Evolutionary conservation across 78 protist species (phyloP).

Genomic region (Creolimax fragrantissima): DNA sequence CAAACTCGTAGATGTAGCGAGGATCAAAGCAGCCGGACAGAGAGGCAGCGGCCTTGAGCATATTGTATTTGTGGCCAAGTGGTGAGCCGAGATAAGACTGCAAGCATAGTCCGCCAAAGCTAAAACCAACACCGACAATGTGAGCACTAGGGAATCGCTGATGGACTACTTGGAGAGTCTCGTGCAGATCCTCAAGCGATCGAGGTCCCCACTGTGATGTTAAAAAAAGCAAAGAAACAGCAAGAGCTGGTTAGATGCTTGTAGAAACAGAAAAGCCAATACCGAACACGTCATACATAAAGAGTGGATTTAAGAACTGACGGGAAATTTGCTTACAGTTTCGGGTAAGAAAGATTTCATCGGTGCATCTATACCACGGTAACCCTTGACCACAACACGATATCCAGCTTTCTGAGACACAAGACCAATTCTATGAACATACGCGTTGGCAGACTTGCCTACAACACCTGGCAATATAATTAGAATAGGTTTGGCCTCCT

Average conservation of each 20-base stretch:
- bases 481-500: neutral
- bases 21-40: slow-evolving; percentile 14
- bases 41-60: neutral
- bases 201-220: slow-evolving; percentile 8
- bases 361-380: slow-evolving; percentile 3
- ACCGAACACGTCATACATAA: too few relatives aligned
- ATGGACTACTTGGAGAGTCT: neutral
- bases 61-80: neutral
- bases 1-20: neutral
- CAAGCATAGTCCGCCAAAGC: neutral
- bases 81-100: slow-evolving; percentile 12
- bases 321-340: neutral
- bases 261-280: too few relatives aligned
- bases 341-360: neutral
- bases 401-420: neutral
- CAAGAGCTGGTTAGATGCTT: too few relatives aligned
- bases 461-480: slow-evolving; percentile 10
- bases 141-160: neutral
- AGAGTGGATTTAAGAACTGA: neutral
- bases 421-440: neutral
- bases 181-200: slow-evolving; percentile 15
- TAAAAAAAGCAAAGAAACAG: neutral
- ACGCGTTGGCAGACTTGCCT: slow-evolving; percentile 8
- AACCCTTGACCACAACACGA: neutral
- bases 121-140: neutral